Conservation (phyloP, 2,329 filamentous ascomycete species). For the Ophiostoma fasciatum region DNA sequence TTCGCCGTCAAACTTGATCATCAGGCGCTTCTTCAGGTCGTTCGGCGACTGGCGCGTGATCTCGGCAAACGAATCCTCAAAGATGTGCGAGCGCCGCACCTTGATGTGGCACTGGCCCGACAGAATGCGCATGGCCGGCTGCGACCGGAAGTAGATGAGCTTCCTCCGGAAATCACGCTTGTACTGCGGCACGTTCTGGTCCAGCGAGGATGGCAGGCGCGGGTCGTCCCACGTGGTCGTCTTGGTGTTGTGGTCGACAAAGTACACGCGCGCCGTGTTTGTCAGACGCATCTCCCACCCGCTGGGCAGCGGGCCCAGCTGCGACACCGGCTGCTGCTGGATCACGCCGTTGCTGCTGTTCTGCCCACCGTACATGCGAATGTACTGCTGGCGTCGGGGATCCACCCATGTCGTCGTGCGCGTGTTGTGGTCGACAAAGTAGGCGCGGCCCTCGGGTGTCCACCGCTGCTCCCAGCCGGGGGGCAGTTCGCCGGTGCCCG, state of each 20-base stretch:
- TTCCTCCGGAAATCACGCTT: constrained; percentile 98
- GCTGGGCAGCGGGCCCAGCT: constrained; percentile 85
- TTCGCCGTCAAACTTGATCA: constrained; percentile 99
- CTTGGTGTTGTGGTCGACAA: constrained; percentile 99
- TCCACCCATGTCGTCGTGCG: constrained; percentile 98
- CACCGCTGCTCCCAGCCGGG: constrained; percentile 93
- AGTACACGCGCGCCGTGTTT: constrained; percentile 95
- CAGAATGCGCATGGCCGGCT: constrained; percentile 87
- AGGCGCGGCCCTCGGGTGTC: constrained; percentile 85
- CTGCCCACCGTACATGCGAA: constrained; percentile 87
- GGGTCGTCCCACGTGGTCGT: constrained; percentile 99
- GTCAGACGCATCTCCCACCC: constrained; percentile 99
- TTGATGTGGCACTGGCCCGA: constrained; percentile 98
- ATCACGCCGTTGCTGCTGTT: constrained; percentile 76
- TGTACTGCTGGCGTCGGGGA: constrained; percentile 92
- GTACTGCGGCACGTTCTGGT: constrained; percentile 98
- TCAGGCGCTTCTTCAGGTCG: constrained; percentile 92
- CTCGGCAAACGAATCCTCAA: constrained; percentile 96
- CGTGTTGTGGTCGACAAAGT: constrained; percentile 98
- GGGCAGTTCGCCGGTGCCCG: constrained; percentile 86
- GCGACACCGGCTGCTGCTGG: constrained; percentile 93
- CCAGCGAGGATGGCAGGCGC: constrained; percentile 81
- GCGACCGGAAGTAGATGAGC: constrained; percentile 97
- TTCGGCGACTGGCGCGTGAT: constrained; percentile 93
- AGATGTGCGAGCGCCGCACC: constrained; percentile 89